phyloP scores from a whole-genome alignment of 441 rosid species.

The Gossypium davidsonii region DNA sequence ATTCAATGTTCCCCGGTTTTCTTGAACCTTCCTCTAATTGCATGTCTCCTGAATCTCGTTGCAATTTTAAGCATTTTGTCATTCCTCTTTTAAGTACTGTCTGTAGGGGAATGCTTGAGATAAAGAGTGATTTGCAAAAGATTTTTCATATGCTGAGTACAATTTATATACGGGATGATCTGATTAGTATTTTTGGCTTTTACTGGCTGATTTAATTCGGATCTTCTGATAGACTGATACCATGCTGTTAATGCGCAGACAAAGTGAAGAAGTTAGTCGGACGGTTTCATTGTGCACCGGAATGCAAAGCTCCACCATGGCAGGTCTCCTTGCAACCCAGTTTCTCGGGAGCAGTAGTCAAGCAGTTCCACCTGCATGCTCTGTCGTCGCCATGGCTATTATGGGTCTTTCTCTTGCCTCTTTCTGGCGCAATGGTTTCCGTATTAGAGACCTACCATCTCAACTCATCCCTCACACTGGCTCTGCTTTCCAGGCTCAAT shows the following conservation, averaged over 20 bases:
- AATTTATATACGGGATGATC: background rate
- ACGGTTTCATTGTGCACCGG: constrained; percentile 87
- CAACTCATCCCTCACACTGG: constrained; percentile 28
- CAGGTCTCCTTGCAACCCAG: constrained; percentile 81
- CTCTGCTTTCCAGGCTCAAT: constrained; percentile 30
- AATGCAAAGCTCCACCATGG: constrained; percentile 95
- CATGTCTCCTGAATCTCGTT: background rate
- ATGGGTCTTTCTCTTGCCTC: constrained; percentile 94
- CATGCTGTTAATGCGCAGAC: constrained; percentile 36
- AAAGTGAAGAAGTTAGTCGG: constrained; percentile 78
- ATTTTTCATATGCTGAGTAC: background rate
- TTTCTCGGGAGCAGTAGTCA: constrained; percentile 80
- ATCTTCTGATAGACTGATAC: background rate
- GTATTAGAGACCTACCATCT: constrained; percentile 54
- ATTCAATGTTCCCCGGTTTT: background rate
- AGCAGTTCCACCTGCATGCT: constrained; percentile 97
- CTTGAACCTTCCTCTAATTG: background rate
- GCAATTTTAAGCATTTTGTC: background rate
- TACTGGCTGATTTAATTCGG: background rate
- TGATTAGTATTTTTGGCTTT: background rate
- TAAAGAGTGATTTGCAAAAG: background rate
- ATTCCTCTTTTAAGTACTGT: background rate
- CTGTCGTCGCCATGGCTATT: constrained; percentile 93
- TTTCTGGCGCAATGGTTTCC: constrained; percentile 76
- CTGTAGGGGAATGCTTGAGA: background rate